Percentiles rank a stretch among this genome's conserved stretches.
Evolutionary conservation across 208 protist genomes (phyloP).

Genomic region (Leptomonas seymouri): DNA sequence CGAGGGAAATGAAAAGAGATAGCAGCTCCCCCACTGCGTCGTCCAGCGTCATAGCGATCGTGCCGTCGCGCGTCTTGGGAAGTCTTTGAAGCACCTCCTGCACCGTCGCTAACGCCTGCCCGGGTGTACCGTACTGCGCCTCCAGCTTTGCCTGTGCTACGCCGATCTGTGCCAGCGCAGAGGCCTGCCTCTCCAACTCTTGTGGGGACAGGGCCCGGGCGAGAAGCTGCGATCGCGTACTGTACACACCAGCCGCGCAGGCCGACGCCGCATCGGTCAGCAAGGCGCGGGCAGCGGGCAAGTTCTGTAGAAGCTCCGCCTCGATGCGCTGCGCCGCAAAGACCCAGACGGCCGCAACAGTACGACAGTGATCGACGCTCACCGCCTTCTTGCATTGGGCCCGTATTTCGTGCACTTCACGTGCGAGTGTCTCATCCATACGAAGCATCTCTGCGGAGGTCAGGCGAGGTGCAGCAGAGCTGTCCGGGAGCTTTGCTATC

Average conservation of each 20-base stretch:
- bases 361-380: conserved; percentile 45
- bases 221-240: conserved; percentile 14
- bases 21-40: conserved; percentile 61
- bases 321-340: conserved; percentile 69
- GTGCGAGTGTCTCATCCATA: conserved; percentile 18
- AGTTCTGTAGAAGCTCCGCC: conserved; percentile 39
- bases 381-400: conserved; percentile 48
- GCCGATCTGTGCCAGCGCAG: conserved; percentile 40
- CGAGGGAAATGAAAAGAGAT: conserved; percentile 63
- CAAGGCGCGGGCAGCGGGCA: conserved; percentile 36
- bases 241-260: conserved; percentile 21
- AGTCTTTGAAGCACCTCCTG: conserved; percentile 63
- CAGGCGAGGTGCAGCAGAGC: background rate
- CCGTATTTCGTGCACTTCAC: conserved; percentile 40
- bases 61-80: conserved; percentile 67
- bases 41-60: conserved; percentile 50
- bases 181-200: conserved; percentile 51
- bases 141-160: conserved; percentile 36
- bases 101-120: conserved; percentile 64
- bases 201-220: conserved; percentile 21
- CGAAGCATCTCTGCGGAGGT: conserved; percentile 14
- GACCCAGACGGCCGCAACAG: conserved; percentile 55
- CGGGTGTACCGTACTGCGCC: conserved; percentile 29
- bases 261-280: conserved; percentile 39
- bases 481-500: background rate